Evolutionary conservation across 805 yeast species (phyloP).

Genomic region (Spathaspora passalidarum): DNA sequence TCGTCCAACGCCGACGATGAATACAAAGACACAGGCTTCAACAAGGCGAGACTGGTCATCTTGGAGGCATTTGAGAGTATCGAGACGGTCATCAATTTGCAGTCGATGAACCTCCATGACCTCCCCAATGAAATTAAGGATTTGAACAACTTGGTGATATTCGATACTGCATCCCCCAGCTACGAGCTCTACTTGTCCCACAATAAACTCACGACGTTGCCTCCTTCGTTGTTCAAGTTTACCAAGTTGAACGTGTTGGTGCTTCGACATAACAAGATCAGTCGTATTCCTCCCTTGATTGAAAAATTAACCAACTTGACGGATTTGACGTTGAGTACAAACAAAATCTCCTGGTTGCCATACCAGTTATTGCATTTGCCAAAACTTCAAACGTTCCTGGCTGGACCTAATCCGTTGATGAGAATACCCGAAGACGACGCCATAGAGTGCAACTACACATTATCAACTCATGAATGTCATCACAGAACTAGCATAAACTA

Average conservation of each 20-base stretch:
- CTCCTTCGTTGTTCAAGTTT: conserved; percentile 50
- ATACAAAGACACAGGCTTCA: conserved; percentile 9
- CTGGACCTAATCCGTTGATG: conserved; percentile 53
- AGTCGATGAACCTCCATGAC: conserved; percentile 43
- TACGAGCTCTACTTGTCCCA: conserved; percentile 51
- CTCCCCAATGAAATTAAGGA: conserved; percentile 61
- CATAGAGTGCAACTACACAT: conserved; percentile 9
- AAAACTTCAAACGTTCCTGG: conserved; percentile 41
- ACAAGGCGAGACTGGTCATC: conserved; percentile 40
- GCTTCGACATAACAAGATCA: conserved; percentile 48
- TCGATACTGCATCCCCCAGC: conserved; percentile 14
- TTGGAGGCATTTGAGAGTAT: conserved; percentile 48
- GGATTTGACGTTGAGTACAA: conserved; percentile 52
- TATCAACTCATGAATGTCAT: conserved; percentile 15
- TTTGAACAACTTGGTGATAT: conserved; percentile 50
- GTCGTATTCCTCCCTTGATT: conserved; percentile 47
- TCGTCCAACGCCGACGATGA: conserved; percentile 21
- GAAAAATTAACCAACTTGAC: conserved; percentile 38
- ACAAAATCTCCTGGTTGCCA: conserved; percentile 51
- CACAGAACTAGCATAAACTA: conserved; percentile 28
- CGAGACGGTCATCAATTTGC: conserved; percentile 43
- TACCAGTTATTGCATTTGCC: conserved; percentile 48
- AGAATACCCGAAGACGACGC: conserved; percentile 25
- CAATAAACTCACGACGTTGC: conserved; percentile 46
- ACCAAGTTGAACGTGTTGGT: conserved; percentile 50